Base-by-base conservation (phyloP, 352 stramenopile genomes). In the Globisporangium cystogenes region DNA sequence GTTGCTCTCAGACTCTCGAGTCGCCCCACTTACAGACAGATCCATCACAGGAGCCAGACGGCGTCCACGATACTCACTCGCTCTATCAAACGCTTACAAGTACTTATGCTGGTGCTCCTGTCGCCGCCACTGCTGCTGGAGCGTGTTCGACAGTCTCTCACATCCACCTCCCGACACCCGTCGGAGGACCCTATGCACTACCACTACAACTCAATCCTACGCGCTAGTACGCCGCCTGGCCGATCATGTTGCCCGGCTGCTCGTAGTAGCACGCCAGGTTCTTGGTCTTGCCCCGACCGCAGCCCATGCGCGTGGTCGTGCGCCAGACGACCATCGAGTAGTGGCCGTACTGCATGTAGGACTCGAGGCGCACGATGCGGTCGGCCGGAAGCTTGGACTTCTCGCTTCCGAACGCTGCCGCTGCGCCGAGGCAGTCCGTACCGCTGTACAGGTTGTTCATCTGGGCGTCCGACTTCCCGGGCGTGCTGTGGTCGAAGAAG, bases 381-480 rank as follows among this genome's bases (percentile, higher is more conserved):
- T 60, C 53, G 7, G 53, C 46, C 10, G 53, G 53, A 36, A 60
- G 40, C 24, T 33, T 31, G 23, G 45, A 27, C 45, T 60, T 60
- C 33, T 60, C 53, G 26, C 27, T 26, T 20, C 23, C 53, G 26
- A 60, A 60, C 15, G 45, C 45, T 6, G 26, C 46, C 15, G 55
- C 53, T 1, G 53, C 53, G 5, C 18, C 45, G 8, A 55, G 29
- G 14, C 53, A 60, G 35, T 47, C 27, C 24, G 53, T 60, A 12
- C 53, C 53, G 16, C 53, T 60, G 45, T 55, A 60, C 53, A 60
- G 45, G 53, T 60, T 60, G 45, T 60, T 60, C 53, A 60, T 60
- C 53, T 60, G 53, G 27, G 10, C 14, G 45, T 60, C 53, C 4
- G 33, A 42, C 26, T 60, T 29, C 3, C 36, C 53, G 0, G 53